Evolutionary conservation across 352 stramenopile species (phyloP).

Genomic region (Globisporangium cylindrosporum): DNA sequence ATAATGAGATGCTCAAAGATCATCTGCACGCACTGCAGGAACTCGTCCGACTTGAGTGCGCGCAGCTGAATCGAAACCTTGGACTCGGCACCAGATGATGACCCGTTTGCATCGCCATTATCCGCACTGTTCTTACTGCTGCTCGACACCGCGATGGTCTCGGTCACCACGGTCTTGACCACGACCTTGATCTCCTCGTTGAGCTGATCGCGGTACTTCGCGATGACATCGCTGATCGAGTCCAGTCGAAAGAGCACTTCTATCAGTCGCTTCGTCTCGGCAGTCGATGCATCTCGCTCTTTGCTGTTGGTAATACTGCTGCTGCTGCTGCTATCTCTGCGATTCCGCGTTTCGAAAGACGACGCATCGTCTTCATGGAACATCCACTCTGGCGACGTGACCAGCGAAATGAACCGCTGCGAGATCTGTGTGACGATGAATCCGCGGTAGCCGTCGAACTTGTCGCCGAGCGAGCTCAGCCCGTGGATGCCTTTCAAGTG

Average conservation of each 20-base stretch:
- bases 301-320: constrained; percentile 14
- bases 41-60: constrained; percentile 79
- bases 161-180: constrained; percentile 86
- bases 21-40: constrained; percentile 87
- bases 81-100: constrained; percentile 40
- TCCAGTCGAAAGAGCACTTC: constrained; percentile 79
- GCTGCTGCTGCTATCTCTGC: constrained; percentile 17
- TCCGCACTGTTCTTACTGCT: constrained; percentile 33
- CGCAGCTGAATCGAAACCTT: constrained; percentile 83
- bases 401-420: constrained; percentile 73
- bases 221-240: constrained; percentile 60
- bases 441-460: constrained; percentile 63
- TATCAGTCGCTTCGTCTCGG: constrained; percentile 53
- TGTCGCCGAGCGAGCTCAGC: constrained; percentile 67
- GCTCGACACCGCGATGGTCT: constrained; percentile 76
- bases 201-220: constrained; percentile 74
- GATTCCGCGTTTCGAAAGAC: constrained; percentile 6
- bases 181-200: constrained; percentile 87
- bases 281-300: constrained; percentile 34
- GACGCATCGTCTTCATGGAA: constrained; percentile 53
- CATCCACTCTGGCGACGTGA: constrained; percentile 82
- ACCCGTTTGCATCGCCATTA: constrained; percentile 6
- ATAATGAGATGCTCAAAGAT: constrained; percentile 88
- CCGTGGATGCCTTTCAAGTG: constrained; percentile 79
- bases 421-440: constrained; percentile 81